Conservation (phyloP, 768 basidiomycete species). For the Hygrocybe punicea region DNA sequence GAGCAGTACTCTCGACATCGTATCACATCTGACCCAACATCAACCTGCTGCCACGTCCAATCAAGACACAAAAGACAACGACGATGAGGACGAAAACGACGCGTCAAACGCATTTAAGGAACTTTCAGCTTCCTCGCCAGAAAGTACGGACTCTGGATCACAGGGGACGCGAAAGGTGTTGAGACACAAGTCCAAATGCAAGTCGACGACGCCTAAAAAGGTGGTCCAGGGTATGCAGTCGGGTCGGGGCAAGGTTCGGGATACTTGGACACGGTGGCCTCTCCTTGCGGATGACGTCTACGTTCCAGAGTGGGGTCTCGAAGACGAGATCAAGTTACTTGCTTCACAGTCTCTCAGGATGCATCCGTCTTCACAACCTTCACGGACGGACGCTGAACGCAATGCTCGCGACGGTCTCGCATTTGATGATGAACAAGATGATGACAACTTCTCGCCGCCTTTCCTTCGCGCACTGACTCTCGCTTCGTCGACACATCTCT, state of each 20-base stretch:
- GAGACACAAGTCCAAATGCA: not conserved
- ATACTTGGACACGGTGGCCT: constrained; percentile 77
- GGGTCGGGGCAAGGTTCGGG: constrained; percentile 23
- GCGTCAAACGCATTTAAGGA: not conserved
- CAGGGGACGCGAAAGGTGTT: not conserved
- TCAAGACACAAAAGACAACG: not conserved
- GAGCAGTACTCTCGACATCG: constrained; percentile 54
- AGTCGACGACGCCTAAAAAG: not conserved
- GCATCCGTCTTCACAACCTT: constrained; percentile 4
- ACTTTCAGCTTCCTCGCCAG: not conserved
- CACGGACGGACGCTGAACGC: constrained; percentile 14
- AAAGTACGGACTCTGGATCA: not conserved
- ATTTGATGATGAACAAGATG: constrained; percentile 23
- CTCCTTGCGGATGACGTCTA: constrained; percentile 57
- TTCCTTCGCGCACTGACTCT: constrained; percentile 38
- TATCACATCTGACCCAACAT: constrained; percentile 43
- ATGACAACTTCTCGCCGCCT: constrained; percentile 32
- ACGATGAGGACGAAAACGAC: not conserved
- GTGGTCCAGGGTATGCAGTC: not conserved
- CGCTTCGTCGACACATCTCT: constrained; percentile 42
- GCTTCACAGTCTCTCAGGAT: constrained; percentile 36
- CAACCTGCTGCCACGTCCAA: not conserved
- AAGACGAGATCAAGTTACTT: constrained; percentile 61
- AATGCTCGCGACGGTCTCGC: constrained; percentile 21
- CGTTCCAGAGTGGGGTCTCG: constrained; percentile 65